Base-by-base conservation (phyloP, 2,329 filamentous ascomycete genomes). In the Pseudocercospora fijiensis region DNA sequence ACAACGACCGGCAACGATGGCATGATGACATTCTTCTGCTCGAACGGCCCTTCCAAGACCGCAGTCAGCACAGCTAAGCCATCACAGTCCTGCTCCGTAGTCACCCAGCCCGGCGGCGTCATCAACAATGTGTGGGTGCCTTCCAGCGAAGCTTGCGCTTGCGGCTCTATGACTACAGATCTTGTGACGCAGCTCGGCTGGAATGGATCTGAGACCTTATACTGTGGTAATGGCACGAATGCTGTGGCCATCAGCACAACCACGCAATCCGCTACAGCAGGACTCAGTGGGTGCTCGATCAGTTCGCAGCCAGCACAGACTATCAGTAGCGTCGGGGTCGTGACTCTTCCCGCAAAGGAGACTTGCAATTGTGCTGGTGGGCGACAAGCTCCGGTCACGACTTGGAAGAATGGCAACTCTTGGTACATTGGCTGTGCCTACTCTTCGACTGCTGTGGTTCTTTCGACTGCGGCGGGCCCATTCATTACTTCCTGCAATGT, bases 351-450 rank as follows among this genome's bases (percentile, higher is more conserved):
- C 3, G 53, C 28, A 22, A 9, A 37, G 8, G 53, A 56, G 18
- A 56, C 28, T 56, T 56, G 53, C 16, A 30, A 18, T 24, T 56
- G 53, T 16, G 53, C 53, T 13, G 28, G 28, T 22, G 53, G 53
- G 0, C 53, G 22, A 6, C n/a, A 30, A 13, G 53, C 53, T 33
- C 27, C 26, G 20, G 27, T 24, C 18, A 56, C 53, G n/a, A 56
- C 53, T 11, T 56, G 18, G 16, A 56, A 56, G 11, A 28, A 33
- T 13, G 22, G 16, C 18, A 20, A 24, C 2, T 33, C 53, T 7
- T 56, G 53, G 53, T 56, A 56, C 7, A n/a, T 41, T 24, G 53
- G 53, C 16, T 41, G 53, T 9, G 27, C 13, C 5, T 22, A 56
- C 16, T 27, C n/a, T 16, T 33, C 53, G 1, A 24, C 18, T 13